These are phyloP conservation scores for Colletotrichum cordylinicola DNA, from an alignment of 2,329 filamentous ascomycete species.

Conservation along the genomic window DNA sequence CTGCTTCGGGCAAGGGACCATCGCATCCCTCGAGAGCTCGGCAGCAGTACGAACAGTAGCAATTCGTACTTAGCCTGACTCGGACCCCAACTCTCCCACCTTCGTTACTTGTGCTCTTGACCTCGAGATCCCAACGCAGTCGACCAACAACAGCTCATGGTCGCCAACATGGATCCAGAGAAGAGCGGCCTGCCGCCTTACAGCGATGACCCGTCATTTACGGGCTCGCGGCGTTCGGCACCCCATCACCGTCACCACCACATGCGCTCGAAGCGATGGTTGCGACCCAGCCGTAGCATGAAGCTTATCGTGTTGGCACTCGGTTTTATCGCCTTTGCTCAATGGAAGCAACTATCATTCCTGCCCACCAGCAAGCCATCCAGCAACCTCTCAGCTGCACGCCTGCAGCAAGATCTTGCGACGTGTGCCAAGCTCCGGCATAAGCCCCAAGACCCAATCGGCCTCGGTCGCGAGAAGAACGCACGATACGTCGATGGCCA, in stretches of 20 bases:
- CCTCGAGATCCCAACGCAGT: background rate
- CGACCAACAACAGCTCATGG: background rate
- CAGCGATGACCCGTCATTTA: constrained; percentile 36
- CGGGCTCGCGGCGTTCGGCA: constrained; percentile 14
- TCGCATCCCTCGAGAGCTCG: background rate
- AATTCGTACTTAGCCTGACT: background rate
- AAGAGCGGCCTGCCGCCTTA: constrained; percentile 53
- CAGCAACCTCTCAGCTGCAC: constrained; percentile 52
- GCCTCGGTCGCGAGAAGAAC: constrained; percentile 62
- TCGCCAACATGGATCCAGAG: constrained; percentile 29
- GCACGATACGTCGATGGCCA: constrained; percentile 65
- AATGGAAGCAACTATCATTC: constrained; percentile 47
- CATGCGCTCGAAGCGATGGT: background rate
- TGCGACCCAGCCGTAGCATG: constrained; percentile 16
- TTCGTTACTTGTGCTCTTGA: background rate
- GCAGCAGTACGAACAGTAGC: background rate
- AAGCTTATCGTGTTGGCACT: constrained; percentile 49
- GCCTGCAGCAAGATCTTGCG: constrained; percentile 58
- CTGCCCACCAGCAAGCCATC: constrained; percentile 20
- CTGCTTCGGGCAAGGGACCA: constrained; percentile 14
- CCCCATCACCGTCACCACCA: background rate
- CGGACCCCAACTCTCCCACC: background rate
- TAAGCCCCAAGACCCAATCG: constrained; percentile 61
- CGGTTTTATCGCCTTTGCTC: constrained; percentile 55
- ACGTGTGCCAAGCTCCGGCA: constrained; percentile 61